phyloP scores from a whole-genome alignment of 768 basidiomycete species.

The Amylocystis lapponica region DNA sequence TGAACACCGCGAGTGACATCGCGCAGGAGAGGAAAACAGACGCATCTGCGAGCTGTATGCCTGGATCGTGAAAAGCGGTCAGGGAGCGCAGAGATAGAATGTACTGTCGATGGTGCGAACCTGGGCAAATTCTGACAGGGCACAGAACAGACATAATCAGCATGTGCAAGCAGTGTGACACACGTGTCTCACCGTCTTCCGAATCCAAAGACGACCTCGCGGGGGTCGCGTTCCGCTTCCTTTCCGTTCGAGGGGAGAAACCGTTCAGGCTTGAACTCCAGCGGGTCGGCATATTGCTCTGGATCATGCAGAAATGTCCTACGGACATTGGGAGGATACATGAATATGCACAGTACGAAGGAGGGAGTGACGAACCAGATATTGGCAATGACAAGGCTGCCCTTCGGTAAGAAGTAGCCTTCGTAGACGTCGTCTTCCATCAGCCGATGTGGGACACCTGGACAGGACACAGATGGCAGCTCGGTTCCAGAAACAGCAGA shows the following conservation, averaged over 20 bases:
- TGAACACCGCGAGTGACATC: slow-evolving; percentile 30
- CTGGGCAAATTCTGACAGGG: slow-evolving; percentile 23
- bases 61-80: slow-evolving; percentile 23
- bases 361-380: slow-evolving; percentile 14
- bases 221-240: slow-evolving; percentile 21
- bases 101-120: slow-evolving; percentile 17
- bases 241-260: slow-evolving; percentile 11
- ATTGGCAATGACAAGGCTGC: slow-evolving; percentile 22
- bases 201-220: slow-evolving; percentile 29
- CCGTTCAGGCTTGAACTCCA: slow-evolving; percentile 23
- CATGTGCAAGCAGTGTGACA: background rate
- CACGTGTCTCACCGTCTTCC: slow-evolving; percentile 22
- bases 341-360: background rate
- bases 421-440: slow-evolving; percentile 22
- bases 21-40: slow-evolving; percentile 32
- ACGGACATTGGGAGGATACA: background rate
- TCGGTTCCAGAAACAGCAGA: background rate
- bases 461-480: background rate
- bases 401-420: slow-evolving; percentile 25
- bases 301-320: slow-evolving; percentile 25
- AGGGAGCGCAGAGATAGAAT: background rate
- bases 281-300: slow-evolving; percentile 16
- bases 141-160: background rate
- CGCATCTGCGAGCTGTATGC: slow-evolving; percentile 36
- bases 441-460: slow-evolving; percentile 18